Conservation (phyloP, 2,329 filamentous ascomycete genomes). For the Verticillium zaregamsianum region DNA sequence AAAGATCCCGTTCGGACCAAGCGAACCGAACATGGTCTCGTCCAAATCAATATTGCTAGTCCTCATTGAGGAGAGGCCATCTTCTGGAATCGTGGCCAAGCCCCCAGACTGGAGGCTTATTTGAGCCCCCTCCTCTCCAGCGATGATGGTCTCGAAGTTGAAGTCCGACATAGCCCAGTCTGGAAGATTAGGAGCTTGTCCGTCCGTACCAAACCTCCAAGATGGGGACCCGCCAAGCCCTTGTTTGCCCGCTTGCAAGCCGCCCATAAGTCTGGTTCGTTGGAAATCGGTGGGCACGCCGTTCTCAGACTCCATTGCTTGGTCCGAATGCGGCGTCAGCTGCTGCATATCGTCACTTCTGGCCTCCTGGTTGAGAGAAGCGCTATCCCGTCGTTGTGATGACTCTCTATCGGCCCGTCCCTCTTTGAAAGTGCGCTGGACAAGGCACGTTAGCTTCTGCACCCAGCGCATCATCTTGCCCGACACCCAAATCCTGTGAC, state of each 20-base stretch:
- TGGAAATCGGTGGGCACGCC: not conserved
- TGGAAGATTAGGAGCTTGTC: not conserved
- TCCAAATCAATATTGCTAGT: conserved; percentile 1
- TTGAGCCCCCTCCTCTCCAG: not conserved
- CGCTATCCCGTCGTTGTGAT: not conserved
- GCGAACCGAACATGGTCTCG: conserved; percentile 1
- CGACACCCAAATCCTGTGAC: conserved; percentile 8
- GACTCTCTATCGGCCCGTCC: not conserved
- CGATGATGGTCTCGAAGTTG: conserved; percentile 6
- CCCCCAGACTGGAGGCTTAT: not conserved
- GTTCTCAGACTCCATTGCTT: not conserved
- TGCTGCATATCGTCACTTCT: not conserved
- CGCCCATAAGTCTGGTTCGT: not conserved
- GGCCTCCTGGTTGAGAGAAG: not conserved
- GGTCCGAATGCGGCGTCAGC: conserved; percentile 1
- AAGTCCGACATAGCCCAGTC: conserved; percentile 9
- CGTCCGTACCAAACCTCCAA: not conserved
- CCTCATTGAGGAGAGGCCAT: not conserved
- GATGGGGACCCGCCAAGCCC: not conserved
- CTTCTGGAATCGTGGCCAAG: not conserved
- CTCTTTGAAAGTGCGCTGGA: not conserved
- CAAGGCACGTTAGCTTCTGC: conserved; percentile 1
- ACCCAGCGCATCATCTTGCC: conserved; percentile 11
- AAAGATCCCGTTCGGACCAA: conserved; percentile 3
- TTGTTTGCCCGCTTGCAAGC: not conserved